Base-by-base conservation (phyloP, 306 rosid species). In the Cicer chorassanicum region DNA sequence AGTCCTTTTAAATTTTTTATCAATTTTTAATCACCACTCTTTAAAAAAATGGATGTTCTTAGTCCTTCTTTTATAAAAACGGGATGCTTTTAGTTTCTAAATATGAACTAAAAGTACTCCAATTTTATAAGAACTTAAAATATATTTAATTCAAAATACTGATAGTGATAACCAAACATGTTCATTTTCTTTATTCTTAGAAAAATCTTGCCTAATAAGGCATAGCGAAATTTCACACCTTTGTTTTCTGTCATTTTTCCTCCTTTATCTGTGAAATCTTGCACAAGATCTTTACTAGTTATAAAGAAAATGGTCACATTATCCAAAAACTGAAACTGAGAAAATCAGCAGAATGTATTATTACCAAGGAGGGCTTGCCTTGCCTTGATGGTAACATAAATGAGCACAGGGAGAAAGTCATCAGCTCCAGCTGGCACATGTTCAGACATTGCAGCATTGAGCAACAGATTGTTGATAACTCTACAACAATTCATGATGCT, bases 291-390 rank as follows among this genome's bases (percentile, higher is more conserved):
- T 29, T 29, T 29, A 29, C 36, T 29, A 4, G 36, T 29, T 29
- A 29, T 4, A 29, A 29, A 29, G 19, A 68, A 43, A 45, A 42
- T 10, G 39, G 68, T 49, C 57, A 19, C 44, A 46, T 21, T 73
- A 29, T 53, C 8, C 53, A 74, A 19, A 76, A 60, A 5, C 10
- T 38, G 62, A 9, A 74, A 62, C 43, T 36, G 24, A 76, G 39
- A 59, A 77, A 29, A 29, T 56, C 49, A 76, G 83, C 45, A 76
- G 64, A 76, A 74, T 84, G 90, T 78, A 78, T 55, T 78, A 82
- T 91, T 87, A 88, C 91, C 90, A 85, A 88, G 88, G 70, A 65
- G 70, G 70, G 90, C 96, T 90, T 85, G 96, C 92, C 96, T 90
- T 88, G 96, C 96, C 96, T 91, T 91, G 91, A 91, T 91, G 29